Conservation (phyloP, 129 eudicot species). For the Chrysanthemum lavandulifolium region DNA sequence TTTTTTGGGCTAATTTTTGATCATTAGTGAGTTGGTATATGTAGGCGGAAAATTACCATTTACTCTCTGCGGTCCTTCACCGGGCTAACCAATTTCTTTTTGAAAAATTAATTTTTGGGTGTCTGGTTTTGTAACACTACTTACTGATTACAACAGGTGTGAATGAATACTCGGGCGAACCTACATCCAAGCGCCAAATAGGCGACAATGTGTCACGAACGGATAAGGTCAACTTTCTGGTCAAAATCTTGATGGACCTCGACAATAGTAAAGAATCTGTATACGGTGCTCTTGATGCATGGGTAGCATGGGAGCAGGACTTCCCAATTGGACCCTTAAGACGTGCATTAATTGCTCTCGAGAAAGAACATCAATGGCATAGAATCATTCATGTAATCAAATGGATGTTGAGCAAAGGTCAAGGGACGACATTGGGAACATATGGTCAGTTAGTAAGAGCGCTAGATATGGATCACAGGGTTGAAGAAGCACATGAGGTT, state of each 20-base stretch:
- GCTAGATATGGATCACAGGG: slow-evolving; percentile 67
- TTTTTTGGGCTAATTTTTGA: no score
- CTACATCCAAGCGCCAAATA: slow-evolving; percentile 29
- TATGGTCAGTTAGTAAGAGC: slow-evolving; percentile 71
- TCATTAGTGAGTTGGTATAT: no score
- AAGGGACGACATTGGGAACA: slow-evolving; percentile 73
- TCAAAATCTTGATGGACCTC: slow-evolving; percentile 45
- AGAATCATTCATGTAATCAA: slow-evolving; percentile 70
- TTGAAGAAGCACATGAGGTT: slow-evolving; percentile 66
- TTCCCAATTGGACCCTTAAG: slow-evolving; percentile 69
- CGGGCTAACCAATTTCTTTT: no score
- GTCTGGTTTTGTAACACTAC: no score
- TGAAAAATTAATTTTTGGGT: no score
- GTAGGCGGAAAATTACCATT: no score
- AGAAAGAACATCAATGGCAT: slow-evolving; percentile 78
- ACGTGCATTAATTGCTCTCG: slow-evolving; percentile 50
- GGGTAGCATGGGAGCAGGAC: slow-evolving; percentile 85
- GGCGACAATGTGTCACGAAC: slow-evolving; percentile 53
- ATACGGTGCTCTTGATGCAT: slow-evolving; percentile 72
- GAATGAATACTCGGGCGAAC: slow-evolving; percentile 10
- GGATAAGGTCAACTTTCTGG: slow-evolving; percentile 48
- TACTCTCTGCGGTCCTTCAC: no score
- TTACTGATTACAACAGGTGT: background rate
- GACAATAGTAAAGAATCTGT: slow-evolving; percentile 55
- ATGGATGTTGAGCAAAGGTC: slow-evolving; percentile 91